Evolutionary conservation across 2,329 filamentous ascomycete genomes (phyloP).

Genomic region (Trichoderma polysporum): DNA sequence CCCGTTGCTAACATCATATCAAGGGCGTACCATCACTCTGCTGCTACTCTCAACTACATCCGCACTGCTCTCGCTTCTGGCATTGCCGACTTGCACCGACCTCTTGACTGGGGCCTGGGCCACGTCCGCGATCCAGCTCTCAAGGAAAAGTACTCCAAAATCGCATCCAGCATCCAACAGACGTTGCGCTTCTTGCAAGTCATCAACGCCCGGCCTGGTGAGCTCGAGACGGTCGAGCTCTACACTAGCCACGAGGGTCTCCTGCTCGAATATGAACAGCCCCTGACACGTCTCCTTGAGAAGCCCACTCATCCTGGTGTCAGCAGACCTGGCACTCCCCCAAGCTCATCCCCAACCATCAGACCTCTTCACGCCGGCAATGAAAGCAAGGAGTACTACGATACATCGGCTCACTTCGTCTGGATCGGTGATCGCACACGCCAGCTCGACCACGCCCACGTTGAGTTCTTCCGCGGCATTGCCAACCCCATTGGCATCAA

Average conservation of each 20-base stretch:
- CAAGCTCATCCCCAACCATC: constrained; percentile 45
- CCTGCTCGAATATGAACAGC: constrained; percentile 90
- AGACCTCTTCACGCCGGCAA: constrained; percentile 29
- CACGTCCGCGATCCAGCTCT: constrained; percentile 83
- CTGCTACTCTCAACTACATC: constrained; percentile 91
- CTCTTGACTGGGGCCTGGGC: constrained; percentile 90
- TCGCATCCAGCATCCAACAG: constrained; percentile 84
- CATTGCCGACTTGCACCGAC: constrained; percentile 89
- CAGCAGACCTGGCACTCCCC: constrained; percentile 31
- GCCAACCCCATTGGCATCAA: constrained; percentile 97
- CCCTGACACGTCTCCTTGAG: constrained; percentile 73
- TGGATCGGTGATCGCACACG: constrained; percentile 98
- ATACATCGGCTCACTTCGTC: constrained; percentile 94
- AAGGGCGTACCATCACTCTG: constrained; percentile 92
- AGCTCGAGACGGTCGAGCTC: constrained; percentile 88
- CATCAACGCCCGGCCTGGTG: constrained; percentile 80
- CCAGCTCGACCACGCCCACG: constrained; percentile 88
- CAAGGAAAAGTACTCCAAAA: constrained; percentile 80
- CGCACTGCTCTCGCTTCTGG: constrained; percentile 80
- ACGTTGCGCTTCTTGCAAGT: constrained; percentile 93
- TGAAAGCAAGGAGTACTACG: constrained; percentile 71
- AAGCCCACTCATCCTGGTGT: constrained; percentile 60
- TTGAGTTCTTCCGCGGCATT: constrained; percentile 96
- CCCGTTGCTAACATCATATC: not conserved
- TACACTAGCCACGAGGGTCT: constrained; percentile 96